Conservation (phyloP, 1,284 basidiomycete genomes). For the Ceratobasidium papillatum region DNA sequence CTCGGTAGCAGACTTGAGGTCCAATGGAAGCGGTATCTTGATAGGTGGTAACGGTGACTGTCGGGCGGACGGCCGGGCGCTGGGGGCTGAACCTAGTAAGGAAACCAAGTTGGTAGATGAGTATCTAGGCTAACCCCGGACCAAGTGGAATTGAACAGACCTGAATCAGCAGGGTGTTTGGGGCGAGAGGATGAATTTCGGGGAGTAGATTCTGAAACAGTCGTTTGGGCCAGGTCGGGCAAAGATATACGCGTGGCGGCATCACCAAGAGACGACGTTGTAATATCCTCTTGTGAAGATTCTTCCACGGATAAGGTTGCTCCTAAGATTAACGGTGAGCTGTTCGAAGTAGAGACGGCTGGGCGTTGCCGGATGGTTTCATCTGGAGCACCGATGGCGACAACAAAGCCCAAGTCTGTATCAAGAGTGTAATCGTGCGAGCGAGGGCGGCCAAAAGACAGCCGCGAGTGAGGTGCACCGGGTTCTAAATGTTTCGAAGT, state of each 20-base stretch:
- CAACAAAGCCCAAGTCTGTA: conserved; percentile 20
- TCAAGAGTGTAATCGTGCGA: conserved; percentile 27
- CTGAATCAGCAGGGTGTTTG: background rate
- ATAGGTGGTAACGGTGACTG: background rate
- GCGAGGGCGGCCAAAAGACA: conserved; percentile 6
- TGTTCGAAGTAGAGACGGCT: background rate
- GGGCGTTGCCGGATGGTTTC: conserved; percentile 28
- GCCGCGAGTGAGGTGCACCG: background rate
- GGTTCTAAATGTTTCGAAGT: background rate
- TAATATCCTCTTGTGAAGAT: conserved; percentile 14
- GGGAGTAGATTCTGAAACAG: background rate
- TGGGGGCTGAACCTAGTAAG: background rate
- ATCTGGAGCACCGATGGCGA: conserved; percentile 9
- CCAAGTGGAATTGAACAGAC: background rate
- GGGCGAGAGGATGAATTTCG: background rate
- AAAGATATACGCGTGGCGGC: background rate
- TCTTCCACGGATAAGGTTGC: background rate
- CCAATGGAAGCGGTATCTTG: background rate
- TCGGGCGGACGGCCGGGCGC: background rate
- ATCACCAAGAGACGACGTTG: background rate
- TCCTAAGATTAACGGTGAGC: background rate
- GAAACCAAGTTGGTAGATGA: background rate
- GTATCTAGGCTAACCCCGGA: background rate
- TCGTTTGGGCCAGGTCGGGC: background rate
- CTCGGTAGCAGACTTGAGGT: background rate